Evolutionary conservation across 129 eudicot genomes (phyloP), one percentile per base, ranked within the genome.

Genomic region (Deinandra increscens): DNA sequence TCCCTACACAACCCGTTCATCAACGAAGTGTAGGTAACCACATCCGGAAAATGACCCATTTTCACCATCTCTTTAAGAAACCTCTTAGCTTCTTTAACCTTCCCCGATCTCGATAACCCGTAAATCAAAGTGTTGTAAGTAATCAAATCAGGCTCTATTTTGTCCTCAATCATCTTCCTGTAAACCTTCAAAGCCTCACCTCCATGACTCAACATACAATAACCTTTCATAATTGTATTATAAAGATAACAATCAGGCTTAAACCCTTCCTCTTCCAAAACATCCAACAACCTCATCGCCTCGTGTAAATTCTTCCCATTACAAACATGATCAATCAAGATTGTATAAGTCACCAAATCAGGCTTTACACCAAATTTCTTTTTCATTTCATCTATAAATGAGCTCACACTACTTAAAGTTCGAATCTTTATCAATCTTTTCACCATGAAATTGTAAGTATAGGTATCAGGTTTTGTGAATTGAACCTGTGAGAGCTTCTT

Each of bases 1-100:
- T 94, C 88, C 63, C 97, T 83, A 71, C 95, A 94, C 93, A 94
- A 72, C 6, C 99, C 97, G 23, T 89, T 94, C 99, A 94, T 94
- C 87, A 94, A 80, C 0, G 99, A 89, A 34, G 99, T 89, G 71
- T 94, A 94, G 0, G 97, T 89, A 45, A 85, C 91, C 9, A 85
- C 96, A 79, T 94, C 97, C 0, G 99, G 97, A 44, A 77, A 80
- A 79, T 81, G 82, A 6, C 99, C 97, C 74, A 50, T 76, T 61
- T 82, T 88, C 3, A 84, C 72, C 99, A 94, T 94, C n/a, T 81
- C 81, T 3, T 46, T 43, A 50, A 87, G 54, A 79, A 77, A 94
- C 84, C 76, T 87, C 61, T 46, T 80, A 0, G 95, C 99, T 48
- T 94, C 96, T 71, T 85, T 83, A 64, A 94, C 99, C 68, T 82